Base-by-base conservation (phyloP, 2,329 filamentous ascomycete genomes). In the Pestalotiopsis sp. region DNA sequence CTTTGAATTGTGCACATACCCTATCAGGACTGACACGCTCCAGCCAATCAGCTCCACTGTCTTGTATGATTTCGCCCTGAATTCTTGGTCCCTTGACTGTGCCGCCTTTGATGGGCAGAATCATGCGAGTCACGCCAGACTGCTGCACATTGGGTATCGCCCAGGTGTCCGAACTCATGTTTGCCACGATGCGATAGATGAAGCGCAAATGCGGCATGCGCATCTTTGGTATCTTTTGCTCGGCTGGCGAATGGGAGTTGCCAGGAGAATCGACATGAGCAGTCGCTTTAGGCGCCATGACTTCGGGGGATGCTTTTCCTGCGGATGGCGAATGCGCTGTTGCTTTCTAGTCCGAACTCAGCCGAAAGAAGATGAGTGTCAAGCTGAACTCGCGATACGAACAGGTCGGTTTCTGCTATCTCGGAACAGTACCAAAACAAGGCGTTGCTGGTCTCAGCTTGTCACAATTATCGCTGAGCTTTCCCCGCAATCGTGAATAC, bases 11-110 rank as follows among this genome's bases (percentile, higher is more conserved):
- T 11, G 65, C 20, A 59, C 57, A 14, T 14, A 63, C 70, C 70
- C 72, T 72, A 3, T 70, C 68, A 9, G 68, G 67, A 14, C 57
- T 56, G 5, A 71, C 62, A 7, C 66, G 64, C 41, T 73, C 69
- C 9, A 71, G 66, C 73, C 72, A 74, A 61, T 74, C 72, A 20
- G 72, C 71, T 17, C 73, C 72, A 66, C 73, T 74, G 20, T 72
- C 70, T 27, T 70, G 70, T 14, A 74, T 70, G 25, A 74, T 74
- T 27, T 69, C 64, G 39, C 72, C 72, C 3, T 69, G 60, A 13
- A 74, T 70, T 9, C 66, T 56, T 7, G 72, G 73, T 4, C 72
- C 73, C 20, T 60, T 57, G 9, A 74, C 71, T 11, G 68, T 68
- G 11, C 73, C 72, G 5, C 68, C 66, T 23, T 58, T 65, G 63